Percentiles rank a stretch among this genome's conserved stretches.
Evolutionary conservation across 768 basidiomycete genomes (phyloP).

Genomic region (Pleurotus pulmonarius): DNA sequence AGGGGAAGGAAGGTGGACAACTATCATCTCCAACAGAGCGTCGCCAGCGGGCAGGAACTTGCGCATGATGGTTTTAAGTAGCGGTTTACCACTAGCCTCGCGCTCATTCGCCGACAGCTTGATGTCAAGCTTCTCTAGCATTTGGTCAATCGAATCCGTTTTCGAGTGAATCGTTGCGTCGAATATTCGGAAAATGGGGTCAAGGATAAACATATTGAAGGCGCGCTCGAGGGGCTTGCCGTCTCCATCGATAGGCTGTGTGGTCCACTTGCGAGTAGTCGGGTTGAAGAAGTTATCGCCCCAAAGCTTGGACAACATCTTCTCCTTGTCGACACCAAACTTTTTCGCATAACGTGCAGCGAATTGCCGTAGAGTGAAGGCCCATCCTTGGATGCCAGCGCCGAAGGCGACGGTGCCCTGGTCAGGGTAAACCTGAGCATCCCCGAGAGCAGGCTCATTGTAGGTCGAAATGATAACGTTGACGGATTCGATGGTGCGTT

Average conservation of each 20-base stretch:
- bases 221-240: slow-evolving; percentile 94
- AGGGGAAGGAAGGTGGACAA: slow-evolving; percentile 97
- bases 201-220: slow-evolving; percentile 97
- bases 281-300: slow-evolving; percentile 99
- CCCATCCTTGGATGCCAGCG: slow-evolving; percentile 99
- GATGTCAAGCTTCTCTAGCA: slow-evolving; percentile 96
- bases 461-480: slow-evolving; percentile 99
- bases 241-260: slow-evolving; percentile 66
- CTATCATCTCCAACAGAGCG: slow-evolving; percentile 98
- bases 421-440: slow-evolving; percentile 99
- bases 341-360: slow-evolving; percentile 93
- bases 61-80: slow-evolving; percentile 98
- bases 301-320: slow-evolving; percentile 98
- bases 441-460: slow-evolving; percentile 89
- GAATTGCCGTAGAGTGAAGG: slow-evolving; percentile 98
- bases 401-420: slow-evolving; percentile 98
- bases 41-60: slow-evolving; percentile 99
- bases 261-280: slow-evolving; percentile 93
- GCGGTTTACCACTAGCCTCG: slow-evolving; percentile 91
- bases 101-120: slow-evolving; percentile 85
- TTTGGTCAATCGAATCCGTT: slow-evolving; percentile 77
- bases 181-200: slow-evolving; percentile 99
- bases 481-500: slow-evolving; percentile 93
- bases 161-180: slow-evolving; percentile 99
- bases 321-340: slow-evolving; percentile 98